Conservation (phyloP, 371 early-diverging fungal species). For the Rhizopus microsporus region DNA sequence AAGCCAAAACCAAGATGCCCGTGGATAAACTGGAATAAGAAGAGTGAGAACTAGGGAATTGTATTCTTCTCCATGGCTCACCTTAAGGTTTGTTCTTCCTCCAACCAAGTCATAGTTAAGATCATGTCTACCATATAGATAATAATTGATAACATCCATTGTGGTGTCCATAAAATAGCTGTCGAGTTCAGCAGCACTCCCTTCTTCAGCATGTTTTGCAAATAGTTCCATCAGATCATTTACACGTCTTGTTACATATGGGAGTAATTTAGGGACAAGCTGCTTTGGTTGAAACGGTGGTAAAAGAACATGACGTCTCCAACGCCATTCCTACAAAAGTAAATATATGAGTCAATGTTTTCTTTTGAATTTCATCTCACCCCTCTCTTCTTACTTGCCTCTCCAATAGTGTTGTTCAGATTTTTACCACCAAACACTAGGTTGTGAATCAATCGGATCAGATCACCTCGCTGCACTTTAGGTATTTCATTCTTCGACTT, state of each 20-base stretch:
- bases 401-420: slow-evolving; percentile 46
- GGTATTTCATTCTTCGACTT: slow-evolving; percentile 20
- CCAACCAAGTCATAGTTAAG: slow-evolving; percentile 45
- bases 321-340: slow-evolving; percentile 46
- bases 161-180: slow-evolving; percentile 41
- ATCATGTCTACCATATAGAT: slow-evolving; percentile 46
- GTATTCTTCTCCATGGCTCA: slow-evolving; percentile 5
- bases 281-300: slow-evolving; percentile 51
- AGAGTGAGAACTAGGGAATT: background rate
- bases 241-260: slow-evolving; percentile 38
- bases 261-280: slow-evolving; percentile 43
- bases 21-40: slow-evolving; percentile 33
- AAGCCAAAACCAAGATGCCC: slow-evolving; percentile 44
- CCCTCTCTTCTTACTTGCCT: slow-evolving; percentile 24
- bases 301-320: slow-evolving; percentile 49
- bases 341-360: too few species aligned
- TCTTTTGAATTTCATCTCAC: background rate
- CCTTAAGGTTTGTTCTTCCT: slow-evolving; percentile 43
- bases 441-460: slow-evolving; percentile 45
- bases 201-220: slow-evolving; percentile 22
- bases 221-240: slow-evolving; percentile 20
- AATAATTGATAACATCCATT: slow-evolving; percentile 53
- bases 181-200: slow-evolving; percentile 38
- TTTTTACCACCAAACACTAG: slow-evolving; percentile 52
- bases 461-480: slow-evolving; percentile 40